A percentile compares a stretch with the other conserved stretches of the same genome.
Evolutionary conservation across 2,329 filamentous ascomycete species (phyloP).

Genomic region (Pseudocercospora musae): DNA sequence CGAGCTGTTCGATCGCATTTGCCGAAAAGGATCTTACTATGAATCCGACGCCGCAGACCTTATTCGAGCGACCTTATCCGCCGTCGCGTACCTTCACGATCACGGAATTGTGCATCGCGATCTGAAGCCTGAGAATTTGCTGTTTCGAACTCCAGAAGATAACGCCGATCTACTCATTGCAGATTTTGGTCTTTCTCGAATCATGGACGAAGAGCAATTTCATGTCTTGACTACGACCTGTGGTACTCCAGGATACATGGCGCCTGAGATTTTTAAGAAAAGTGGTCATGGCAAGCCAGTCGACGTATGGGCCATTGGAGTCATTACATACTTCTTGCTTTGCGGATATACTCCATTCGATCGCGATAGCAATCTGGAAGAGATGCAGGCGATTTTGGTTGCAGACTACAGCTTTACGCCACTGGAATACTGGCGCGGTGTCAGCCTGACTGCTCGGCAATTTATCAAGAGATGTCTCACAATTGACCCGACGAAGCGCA

Average conservation of each 20-base stretch:
- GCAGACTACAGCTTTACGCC: conserved; percentile 96
- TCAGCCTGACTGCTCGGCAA: conserved; percentile 76
- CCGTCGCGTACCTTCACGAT: conserved; percentile 97
- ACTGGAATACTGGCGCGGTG: conserved; percentile 92
- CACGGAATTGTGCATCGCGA: conserved; percentile 98
- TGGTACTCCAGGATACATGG: conserved; percentile 98
- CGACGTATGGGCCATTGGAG: conserved; percentile 96
- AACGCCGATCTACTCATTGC: conserved; percentile 96
- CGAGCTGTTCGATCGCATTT: conserved; percentile 97
- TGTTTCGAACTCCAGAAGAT: conserved; percentile 96
- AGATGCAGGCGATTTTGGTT: conserved; percentile 97
- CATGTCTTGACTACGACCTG: conserved; percentile 97
- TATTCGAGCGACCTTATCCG: conserved; percentile 89
- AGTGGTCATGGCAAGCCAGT: conserved; percentile 96
- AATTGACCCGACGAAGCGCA: conserved; percentile 78
- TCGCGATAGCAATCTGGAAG: conserved; percentile 93
- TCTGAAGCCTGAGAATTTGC: conserved; percentile 92
- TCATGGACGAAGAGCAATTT: conserved; percentile 99
- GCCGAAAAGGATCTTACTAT: conserved; percentile 96
- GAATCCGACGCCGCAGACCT: conserved; percentile 95
- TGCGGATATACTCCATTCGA: conserved; percentile 99
- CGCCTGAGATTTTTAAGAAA: conserved; percentile 98
- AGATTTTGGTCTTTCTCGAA: conserved; percentile 90
- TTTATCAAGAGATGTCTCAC: conserved; percentile 93
- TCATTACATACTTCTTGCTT: conserved; percentile 97